Percentiles rank a stretch among this genome's conserved stretches.
phyloP scores from a whole-genome alignment of 2,329 filamentous ascomycete genomes.

The Hypoxylon sp. region DNA sequence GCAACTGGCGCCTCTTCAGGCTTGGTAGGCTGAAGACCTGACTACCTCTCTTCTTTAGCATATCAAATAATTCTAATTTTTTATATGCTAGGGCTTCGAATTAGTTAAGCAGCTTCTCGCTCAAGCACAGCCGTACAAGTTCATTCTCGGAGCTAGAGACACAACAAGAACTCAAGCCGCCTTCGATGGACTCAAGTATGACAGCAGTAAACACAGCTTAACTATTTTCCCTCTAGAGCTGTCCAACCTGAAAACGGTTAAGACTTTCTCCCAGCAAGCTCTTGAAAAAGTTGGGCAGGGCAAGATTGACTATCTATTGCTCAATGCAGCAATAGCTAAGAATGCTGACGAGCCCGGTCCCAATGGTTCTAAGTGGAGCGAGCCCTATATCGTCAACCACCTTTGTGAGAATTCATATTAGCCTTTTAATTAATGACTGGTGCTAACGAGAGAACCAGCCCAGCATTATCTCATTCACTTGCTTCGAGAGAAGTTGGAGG shows the following conservation, averaged over 20 bases:
- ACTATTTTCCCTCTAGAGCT: constrained; percentile 66
- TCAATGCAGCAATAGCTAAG: constrained; percentile 65
- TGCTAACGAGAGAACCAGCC: constrained; percentile 55
- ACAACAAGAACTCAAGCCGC: constrained; percentile 59
- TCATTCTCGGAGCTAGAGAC: constrained; percentile 68
- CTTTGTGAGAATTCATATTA: constrained; percentile 58
- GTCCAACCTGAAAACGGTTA: constrained; percentile 61
- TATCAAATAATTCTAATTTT: constrained; percentile 2
- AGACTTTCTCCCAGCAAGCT: constrained; percentile 62
- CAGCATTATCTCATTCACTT: constrained; percentile 69
- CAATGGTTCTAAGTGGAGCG: constrained; percentile 65
- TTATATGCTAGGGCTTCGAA: constrained; percentile 63
- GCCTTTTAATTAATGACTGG: neutral
- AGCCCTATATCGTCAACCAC: constrained; percentile 67
- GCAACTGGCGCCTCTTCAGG: constrained; percentile 67
- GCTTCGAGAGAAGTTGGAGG: constrained; percentile 63
- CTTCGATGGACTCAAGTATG: constrained; percentile 60
- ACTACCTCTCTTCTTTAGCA: neutral
- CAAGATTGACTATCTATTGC: constrained; percentile 64
- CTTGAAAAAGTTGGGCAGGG: constrained; percentile 59
- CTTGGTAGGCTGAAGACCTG: constrained; percentile 59
- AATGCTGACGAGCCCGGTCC: constrained; percentile 56
- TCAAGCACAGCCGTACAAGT: constrained; percentile 61
- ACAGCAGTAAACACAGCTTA: constrained; percentile 58
- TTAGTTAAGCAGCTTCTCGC: constrained; percentile 66